A percentile compares a stretch with the other conserved stretches of the same genome.
phyloP scores from a whole-genome alignment of 495 filamentous ascomycete species.

The Platismatia glauca region DNA sequence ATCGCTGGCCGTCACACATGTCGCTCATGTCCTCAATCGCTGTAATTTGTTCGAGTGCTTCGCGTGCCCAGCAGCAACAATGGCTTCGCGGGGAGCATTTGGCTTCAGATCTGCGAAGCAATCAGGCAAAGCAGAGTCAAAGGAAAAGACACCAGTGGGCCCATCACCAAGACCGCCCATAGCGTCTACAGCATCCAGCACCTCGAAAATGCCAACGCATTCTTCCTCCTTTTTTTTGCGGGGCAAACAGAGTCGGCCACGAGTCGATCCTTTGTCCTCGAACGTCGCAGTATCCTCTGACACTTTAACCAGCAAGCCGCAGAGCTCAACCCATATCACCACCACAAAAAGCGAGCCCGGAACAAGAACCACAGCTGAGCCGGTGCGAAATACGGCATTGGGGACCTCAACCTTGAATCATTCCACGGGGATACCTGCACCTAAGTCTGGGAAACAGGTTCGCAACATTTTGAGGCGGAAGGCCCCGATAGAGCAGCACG shows the following conservation, averaged over 20 bases:
- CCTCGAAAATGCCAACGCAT: constrained; percentile 18
- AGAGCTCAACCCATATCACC: constrained; percentile 5
- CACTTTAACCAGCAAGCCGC: constrained; percentile 6
- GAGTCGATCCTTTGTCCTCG: constrained; percentile 1
- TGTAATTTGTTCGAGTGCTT: constrained; percentile 7
- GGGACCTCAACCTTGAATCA: constrained; percentile 3
- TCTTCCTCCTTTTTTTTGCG: constrained; percentile 23
- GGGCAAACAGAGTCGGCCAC: constrained; percentile 15
- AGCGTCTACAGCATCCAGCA: constrained; percentile 17
- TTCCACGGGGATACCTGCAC: background rate
- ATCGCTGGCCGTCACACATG: background rate
- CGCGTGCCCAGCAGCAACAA: constrained; percentile 19
- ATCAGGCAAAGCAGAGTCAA: constrained; percentile 21
- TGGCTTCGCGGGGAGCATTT: constrained; percentile 24
- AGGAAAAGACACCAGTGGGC: constrained; percentile 10
- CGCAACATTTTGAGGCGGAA: constrained; percentile 24
- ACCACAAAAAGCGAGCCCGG: constrained; percentile 11
- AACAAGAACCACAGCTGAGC: constrained; percentile 1
- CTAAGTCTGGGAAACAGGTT: constrained; percentile 12
- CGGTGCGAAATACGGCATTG: background rate
- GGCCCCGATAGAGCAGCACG: constrained; percentile 20
- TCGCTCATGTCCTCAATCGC: constrained; percentile 20
- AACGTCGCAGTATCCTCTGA: constrained; percentile 8
- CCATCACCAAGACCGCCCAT: constrained; percentile 19
- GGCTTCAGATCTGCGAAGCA: constrained; percentile 23